Evolutionary conservation across 495 filamentous ascomycete species (phyloP), one percentile per base, ranked within the genome.

Genomic region (Bathelium albidoporum): DNA sequence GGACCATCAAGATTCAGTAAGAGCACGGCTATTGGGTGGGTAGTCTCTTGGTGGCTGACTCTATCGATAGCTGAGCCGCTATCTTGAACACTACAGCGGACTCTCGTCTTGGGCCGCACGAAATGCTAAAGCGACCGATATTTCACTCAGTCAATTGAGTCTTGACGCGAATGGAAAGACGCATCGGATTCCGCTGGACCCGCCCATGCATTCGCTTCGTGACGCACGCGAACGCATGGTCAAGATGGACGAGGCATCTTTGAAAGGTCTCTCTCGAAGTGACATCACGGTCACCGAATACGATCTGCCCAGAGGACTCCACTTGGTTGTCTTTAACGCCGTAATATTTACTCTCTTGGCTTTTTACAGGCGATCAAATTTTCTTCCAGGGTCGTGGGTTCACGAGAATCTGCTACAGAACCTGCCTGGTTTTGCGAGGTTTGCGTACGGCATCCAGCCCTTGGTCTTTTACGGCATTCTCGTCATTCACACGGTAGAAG

Each of bases 151-250:
- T n/a, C 67, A 76, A 67, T 75, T 95, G 68, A 79, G 79, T 45
- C 74, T 91, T 67, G 68, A 66, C 34, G 74, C 72, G 43, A 69
- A 73, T 18, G 77, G 77, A n/a, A 76, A 74, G 29, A 73, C 78
- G 53, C 76, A 86, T 74, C 70, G 69, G 34, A 78, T 91, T 62
- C 80, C 85, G 11, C 72, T 91, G 62, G 71, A 79, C 11, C 88
- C 88, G 2, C 82, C 85, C 0, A 78, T 91, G 80, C 73, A 74
- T 41, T 76, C 77, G 29, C 79, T 81, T 73, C 73, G 75, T 24
- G 87, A 91, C 55, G 75, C 86, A 0, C 82, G 89, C 34, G 71
- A 79, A 45, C 81, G 85, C 39, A 73, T 90, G 32, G 82, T 90
- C 64, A 81, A 82, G 16, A 85, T 94, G 83, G 85, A 88, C 72